phyloP scores from a whole-genome alignment of 2,329 filamentous ascomycete genomes.

The Ophiostoma sp. region DNA sequence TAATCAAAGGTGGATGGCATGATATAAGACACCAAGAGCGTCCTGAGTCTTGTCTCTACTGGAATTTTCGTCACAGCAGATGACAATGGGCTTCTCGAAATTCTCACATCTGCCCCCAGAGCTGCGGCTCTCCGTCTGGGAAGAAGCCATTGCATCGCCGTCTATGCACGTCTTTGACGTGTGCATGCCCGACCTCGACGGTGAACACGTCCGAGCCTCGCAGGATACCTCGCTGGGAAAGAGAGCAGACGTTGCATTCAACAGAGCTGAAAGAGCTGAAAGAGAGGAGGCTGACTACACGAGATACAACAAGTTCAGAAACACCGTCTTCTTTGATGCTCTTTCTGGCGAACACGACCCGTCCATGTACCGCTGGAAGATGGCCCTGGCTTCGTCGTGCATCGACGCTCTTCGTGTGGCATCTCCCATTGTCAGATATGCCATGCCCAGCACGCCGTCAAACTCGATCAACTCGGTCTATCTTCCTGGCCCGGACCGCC shows the following conservation, averaged over 20 bases:
- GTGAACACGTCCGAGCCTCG: not conserved
- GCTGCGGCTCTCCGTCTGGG: constrained; percentile 29
- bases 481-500: constrained; percentile 30
- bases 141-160: constrained; percentile 25
- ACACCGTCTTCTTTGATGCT: constrained; percentile 20
- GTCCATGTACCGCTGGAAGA: constrained; percentile 23
- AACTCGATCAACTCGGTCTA: constrained; percentile 28
- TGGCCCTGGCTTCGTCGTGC: constrained; percentile 22
- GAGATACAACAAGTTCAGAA: constrained; percentile 14
- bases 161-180: constrained; percentile 30
- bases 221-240: not conserved
- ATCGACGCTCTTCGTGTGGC: constrained; percentile 20
- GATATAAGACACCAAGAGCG: not conserved
- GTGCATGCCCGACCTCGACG: constrained; percentile 20
- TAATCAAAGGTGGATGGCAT: not conserved
- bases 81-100: constrained; percentile 19
- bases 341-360: constrained; percentile 13
- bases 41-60: not conserved
- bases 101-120: constrained; percentile 29
- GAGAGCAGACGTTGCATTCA: constrained; percentile 1
- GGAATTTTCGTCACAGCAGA: not conserved
- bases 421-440: not conserved
- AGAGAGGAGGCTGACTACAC: not conserved
- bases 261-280: too few species aligned
- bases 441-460: not conserved